Conservation (phyloP, 2,329 filamentous ascomycete species). For the Cercospora nicotianae region DNA sequence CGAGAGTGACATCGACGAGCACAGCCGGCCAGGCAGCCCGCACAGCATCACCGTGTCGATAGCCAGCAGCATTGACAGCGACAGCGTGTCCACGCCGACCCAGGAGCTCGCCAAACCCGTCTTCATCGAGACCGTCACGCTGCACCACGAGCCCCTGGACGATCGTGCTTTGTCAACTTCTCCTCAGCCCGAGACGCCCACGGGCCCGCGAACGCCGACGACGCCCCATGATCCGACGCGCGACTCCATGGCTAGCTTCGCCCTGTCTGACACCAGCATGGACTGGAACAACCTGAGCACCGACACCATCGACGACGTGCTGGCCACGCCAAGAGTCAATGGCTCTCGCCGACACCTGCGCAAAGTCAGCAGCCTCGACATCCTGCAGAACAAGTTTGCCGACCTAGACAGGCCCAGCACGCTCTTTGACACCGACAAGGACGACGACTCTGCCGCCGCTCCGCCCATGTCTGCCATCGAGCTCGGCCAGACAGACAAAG, state of each 20-base stretch:
- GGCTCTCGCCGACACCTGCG: conserved; percentile 31
- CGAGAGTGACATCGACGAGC: neutral
- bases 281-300: conserved; percentile 37
- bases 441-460: conserved; percentile 26
- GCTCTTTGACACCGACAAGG: conserved; percentile 32
- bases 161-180: conserved; percentile 16
- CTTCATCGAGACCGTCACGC: conserved; percentile 26
- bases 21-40: conserved; percentile 4
- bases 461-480: conserved; percentile 30
- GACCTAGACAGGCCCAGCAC: conserved; percentile 32
- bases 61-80: conserved; percentile 14
- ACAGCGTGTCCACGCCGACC: conserved; percentile 19
- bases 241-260: conserved; percentile 37
- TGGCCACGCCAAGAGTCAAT: conserved; percentile 35
- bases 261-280: conserved; percentile 35
- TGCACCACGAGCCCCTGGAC: conserved; percentile 26
- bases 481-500: conserved; percentile 10
- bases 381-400: conserved; percentile 36
- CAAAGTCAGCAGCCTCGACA: conserved; percentile 38
- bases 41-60: conserved; percentile 2
- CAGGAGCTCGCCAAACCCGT: conserved; percentile 21
- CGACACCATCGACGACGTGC: conserved; percentile 34
- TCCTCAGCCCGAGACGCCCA: conserved; percentile 24
- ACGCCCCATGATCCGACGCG: conserved; percentile 28
- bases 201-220: conserved; percentile 19